Percentiles rank a stretch among this genome's conserved stretches.
Evolutionary conservation across 805 yeast genomes (phyloP).

Genomic region (Myxozyma geophila): DNA sequence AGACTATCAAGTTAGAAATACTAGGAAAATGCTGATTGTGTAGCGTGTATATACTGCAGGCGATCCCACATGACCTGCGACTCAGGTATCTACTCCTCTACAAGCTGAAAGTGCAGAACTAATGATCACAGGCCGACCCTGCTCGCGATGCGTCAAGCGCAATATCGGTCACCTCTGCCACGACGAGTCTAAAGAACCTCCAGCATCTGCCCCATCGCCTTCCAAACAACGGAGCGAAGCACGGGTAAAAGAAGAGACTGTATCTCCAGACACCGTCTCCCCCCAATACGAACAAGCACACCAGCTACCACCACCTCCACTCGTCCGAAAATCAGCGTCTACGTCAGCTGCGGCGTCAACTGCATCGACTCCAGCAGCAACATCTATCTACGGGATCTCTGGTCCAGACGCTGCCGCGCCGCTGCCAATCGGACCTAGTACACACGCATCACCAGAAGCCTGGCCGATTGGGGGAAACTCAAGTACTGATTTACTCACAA

Average conservation of each 20-base stretch:
- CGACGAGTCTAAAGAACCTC: slow-evolving; percentile 52
- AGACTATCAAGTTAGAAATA: neutral
- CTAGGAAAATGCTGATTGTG: neutral
- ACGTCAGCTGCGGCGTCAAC: neutral
- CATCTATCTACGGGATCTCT: slow-evolving; percentile 3
- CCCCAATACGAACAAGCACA: neutral
- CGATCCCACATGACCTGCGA: slow-evolving; percentile 95
- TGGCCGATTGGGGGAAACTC: slow-evolving; percentile 13
- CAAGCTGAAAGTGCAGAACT: neutral
- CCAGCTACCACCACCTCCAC: no score
- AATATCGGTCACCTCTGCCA: slow-evolving; percentile 87
- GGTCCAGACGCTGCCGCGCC: slow-evolving; percentile 21
- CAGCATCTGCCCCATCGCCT: neutral
- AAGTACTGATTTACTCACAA: slow-evolving; percentile 7
- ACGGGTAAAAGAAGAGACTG: neutral
- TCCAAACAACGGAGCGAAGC: neutral
- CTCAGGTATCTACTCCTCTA: slow-evolving; percentile 47
- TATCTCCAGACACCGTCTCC: neutral
- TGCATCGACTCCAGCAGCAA: neutral
- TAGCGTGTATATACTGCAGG: slow-evolving; percentile 88
- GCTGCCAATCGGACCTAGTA: neutral
- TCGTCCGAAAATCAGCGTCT: neutral
- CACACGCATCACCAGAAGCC: slow-evolving; percentile 1
- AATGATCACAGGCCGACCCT: slow-evolving; percentile 56
- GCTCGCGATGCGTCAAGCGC: slow-evolving; percentile 81